Conservation (phyloP, 2,329 filamentous ascomycete species). For the Elsinoe australis region DNA sequence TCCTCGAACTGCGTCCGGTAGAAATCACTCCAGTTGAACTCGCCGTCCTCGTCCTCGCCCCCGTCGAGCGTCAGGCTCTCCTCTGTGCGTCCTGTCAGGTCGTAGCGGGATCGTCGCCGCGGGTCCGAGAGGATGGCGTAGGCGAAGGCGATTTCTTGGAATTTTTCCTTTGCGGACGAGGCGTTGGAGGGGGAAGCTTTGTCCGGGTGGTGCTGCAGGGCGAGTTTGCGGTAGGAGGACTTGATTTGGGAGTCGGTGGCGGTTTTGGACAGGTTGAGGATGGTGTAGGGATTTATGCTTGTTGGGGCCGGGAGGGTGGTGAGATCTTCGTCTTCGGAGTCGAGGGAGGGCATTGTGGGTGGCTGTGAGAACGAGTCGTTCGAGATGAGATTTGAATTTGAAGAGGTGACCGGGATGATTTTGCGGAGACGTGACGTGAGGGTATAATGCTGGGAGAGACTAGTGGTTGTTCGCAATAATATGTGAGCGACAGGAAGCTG, state of each 20-base stretch:
- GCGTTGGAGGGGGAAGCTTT: conserved; percentile 65
- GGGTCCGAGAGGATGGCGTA: conserved; percentile 87
- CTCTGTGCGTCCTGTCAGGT: conserved; percentile 79
- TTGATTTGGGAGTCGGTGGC: conserved; percentile 78
- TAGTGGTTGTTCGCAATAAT: too few relatives aligned
- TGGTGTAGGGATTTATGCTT: conserved; percentile 67
- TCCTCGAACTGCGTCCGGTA: conserved; percentile 78
- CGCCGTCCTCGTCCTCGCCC: conserved; percentile 58
- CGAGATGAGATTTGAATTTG: not conserved
- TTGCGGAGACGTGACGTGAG: not conserved
- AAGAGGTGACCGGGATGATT: not conserved
- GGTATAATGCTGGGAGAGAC: too few relatives aligned
- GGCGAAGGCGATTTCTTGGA: conserved; percentile 87
- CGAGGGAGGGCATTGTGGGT: conserved; percentile 15
- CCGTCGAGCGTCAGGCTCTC: conserved; percentile 59
- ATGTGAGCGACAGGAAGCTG: too few relatives aligned
- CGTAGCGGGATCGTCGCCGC: conserved; percentile 73
- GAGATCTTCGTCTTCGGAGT: conserved; percentile 11
- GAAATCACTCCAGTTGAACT: conserved; percentile 84
- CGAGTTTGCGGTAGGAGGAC: conserved; percentile 84
- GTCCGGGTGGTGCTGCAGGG: conserved; percentile 76
- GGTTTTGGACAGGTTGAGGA: conserved; percentile 61
- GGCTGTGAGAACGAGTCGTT: too few relatives aligned
- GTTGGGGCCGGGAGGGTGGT: conserved; percentile 41
- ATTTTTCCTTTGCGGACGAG: conserved; percentile 65